Evolutionary conservation across 2,329 filamentous ascomycete genomes (phyloP), one percentile per base, ranked within the genome.

Genomic region (Orbilia oligospora): DNA sequence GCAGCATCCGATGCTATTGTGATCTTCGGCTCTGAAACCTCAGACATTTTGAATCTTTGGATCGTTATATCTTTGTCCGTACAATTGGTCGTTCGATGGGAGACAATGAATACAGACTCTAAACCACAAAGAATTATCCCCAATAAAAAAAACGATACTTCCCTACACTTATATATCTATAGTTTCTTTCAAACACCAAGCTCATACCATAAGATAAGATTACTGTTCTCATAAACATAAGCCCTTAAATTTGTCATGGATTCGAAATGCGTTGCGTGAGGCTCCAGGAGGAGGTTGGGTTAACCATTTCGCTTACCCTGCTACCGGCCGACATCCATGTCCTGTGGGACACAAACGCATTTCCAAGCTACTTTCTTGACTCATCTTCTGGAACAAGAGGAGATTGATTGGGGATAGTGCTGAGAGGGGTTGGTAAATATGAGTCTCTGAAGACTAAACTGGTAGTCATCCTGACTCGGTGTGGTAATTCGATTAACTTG

Each of bases 401-500:
- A 41, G 3, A 44, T 44, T 44, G 38, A 44, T 38, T 22, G 30
- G 55, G 56, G 10, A 61, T 27, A 61, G 56, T 24, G 36, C 18
- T 44, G n/a, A 24, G 56, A 44, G 36, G 24, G 56, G 56, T 44
- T 61, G 36, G 55, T 61, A 33, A 61, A 44, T 2, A n/a, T 61
- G 56, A 44, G 56, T 61, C 56, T 61, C 9, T 27, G 10, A 24
- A 18, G 36, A 44, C 56, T 44, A 44, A 24, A 30, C 1, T 9
- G 9, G 20, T 36, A 61, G 56, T 61, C 56, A 61, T 61, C 18
- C 36, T 61, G 56, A 44, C 20, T 41, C 6, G 27, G 27, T 30
- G 6, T 30, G 27, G 27, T 6, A 30, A 30, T n/a, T n/a, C n/a
- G n/a, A n/a, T 30, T 30, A 30, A 30, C 6, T 30, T 30, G 27